Percentiles rank a stretch among this genome's conserved stretches.
Conservation (phyloP, 768 basidiomycete genomes). For the Phylloporus sp. region DNA sequence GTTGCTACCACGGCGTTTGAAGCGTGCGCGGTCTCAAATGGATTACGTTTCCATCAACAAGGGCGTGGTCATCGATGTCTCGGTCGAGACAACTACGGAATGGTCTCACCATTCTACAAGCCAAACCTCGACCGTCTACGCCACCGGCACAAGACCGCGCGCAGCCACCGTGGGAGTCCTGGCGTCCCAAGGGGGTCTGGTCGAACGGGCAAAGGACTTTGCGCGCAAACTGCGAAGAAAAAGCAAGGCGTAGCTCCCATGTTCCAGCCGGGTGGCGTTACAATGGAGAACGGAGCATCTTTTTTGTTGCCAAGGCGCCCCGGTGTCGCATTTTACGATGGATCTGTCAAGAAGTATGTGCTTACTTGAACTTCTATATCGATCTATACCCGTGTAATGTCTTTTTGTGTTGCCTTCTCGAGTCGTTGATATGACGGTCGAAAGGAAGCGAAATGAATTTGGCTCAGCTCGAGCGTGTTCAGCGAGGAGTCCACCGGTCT, state of each 20-base stretch:
- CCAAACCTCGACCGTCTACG: slow-evolving; percentile 18
- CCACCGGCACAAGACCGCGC: slow-evolving; percentile 25
- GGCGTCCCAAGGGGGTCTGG: slow-evolving; percentile 25
- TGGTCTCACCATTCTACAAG: slow-evolving; percentile 1
- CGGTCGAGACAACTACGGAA: slow-evolving; percentile 40
- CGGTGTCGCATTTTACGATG: slow-evolving; percentile 15
- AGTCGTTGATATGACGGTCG: slow-evolving; percentile 14
- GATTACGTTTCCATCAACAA: slow-evolving; percentile 30
- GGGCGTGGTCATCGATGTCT: slow-evolving; percentile 42
- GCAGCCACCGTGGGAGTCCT: slow-evolving; percentile 32
- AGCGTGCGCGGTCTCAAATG: slow-evolving; percentile 38
- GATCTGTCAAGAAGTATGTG: slow-evolving; percentile 6
- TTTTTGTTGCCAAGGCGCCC: slow-evolving; percentile 27
- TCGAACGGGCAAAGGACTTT: slow-evolving; percentile 37
- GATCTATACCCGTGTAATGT: slow-evolving; percentile 17
- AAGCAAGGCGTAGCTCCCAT: slow-evolving; percentile 19
- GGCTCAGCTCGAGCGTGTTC: slow-evolving; percentile 1
- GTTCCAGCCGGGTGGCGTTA: slow-evolving; percentile 14
- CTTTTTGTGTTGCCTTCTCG: slow-evolving; percentile 11
- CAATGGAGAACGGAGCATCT: slow-evolving; percentile 14
- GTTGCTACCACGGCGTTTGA: slow-evolving; percentile 43
- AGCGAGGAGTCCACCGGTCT: neutral
- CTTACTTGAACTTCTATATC: slow-evolving; percentile 23
- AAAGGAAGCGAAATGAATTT: slow-evolving; percentile 18
- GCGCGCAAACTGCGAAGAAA: slow-evolving; percentile 43